Evolutionary conservation across 2,329 filamentous ascomycete species (phyloP), one percentile per base, ranked within the genome.

Genomic region (Colletotrichum graminicola): DNA sequence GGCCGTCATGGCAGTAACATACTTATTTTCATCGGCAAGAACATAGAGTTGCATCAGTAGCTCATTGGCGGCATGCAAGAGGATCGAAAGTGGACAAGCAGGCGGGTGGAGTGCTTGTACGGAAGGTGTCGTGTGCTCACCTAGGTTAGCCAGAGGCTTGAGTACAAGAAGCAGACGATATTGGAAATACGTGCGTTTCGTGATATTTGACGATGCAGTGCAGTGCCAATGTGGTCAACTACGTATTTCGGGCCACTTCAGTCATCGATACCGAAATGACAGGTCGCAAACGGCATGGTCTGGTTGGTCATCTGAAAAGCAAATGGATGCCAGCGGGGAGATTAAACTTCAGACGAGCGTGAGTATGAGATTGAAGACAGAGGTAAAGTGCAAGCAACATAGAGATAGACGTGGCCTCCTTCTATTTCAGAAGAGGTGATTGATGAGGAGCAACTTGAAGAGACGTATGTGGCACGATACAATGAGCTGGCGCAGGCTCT

Each of bases 11-110:
- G n/a, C 39, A 29, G 49, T n/a, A 52, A 45, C 52, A 41, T n/a
- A 52, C 23, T 51, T 21, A 12, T 51, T 69, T 16, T 52, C 34
- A n/a, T 49, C n/a, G 5, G 52, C 41, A 57, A 26, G 57, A 23
- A 23, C 34, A 59, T 29, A 55, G 8, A 10, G 62, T 36, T 57
- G 49, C 45, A 18, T 32, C 61, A 10, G 36, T 34, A 26, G 62
- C 45, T 66, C 36, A 26, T n/a, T 54, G 52, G 29, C 62, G 52
- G 57, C 14, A 52, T 29, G 39, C 18, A 29, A 21, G 32, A 26
- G 16, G 23, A 11, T 41, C 10, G 34, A 52, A n/a, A 16, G 56
- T 32, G 41, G 47, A 11, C 34, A 23, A 47, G n/a, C 23, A 39
- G 45, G 18, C 49, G 1, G n/a, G 10, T 39, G 47, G 47, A 39